Conservation (phyloP, 768 basidiomycete genomes). For the Mycena vulgaris region DNA sequence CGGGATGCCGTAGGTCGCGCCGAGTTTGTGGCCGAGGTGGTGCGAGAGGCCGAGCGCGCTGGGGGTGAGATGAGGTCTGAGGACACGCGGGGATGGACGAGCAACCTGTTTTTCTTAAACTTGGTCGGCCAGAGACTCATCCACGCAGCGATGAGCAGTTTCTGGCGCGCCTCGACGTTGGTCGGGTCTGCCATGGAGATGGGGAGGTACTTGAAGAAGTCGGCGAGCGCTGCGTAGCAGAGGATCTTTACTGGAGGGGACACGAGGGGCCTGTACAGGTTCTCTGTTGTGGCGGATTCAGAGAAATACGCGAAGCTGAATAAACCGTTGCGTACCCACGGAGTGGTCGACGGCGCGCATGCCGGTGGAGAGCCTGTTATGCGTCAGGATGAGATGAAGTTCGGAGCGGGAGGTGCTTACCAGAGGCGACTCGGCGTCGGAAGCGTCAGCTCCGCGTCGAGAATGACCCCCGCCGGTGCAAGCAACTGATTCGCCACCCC, state of each 20-base stretch:
- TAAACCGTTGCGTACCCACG: constrained; percentile 66
- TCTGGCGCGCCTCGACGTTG: constrained; percentile 74
- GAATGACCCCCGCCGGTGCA: constrained; percentile 80
- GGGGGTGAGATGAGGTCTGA: no score
- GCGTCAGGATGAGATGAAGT: constrained; percentile 32
- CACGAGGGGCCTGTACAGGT: constrained; percentile 70
- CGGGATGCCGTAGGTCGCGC: constrained; percentile 81
- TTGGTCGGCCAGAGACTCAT: constrained; percentile 84
- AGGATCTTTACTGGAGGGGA: constrained; percentile 74
- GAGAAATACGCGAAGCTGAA: background rate
- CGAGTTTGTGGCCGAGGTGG: constrained; percentile 80
- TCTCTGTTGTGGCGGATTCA: constrained; percentile 61
- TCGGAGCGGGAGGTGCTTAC: constrained; percentile 53
- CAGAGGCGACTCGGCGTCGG: constrained; percentile 83
- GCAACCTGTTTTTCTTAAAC: constrained; percentile 71
- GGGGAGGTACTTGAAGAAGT: constrained; percentile 83
- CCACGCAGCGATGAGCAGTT: constrained; percentile 83
- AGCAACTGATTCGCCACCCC: constrained; percentile 69
- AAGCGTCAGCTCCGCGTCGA: constrained; percentile 83
- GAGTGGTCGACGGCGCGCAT: constrained; percentile 86
- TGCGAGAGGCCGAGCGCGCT: constrained; percentile 85
- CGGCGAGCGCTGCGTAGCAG: constrained; percentile 75
- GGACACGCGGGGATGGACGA: no score
- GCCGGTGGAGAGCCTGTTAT: constrained; percentile 88
- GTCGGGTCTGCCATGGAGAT: constrained; percentile 71